Evolutionary conservation across 331 rosid species (phyloP), one percentile per base, ranked within the genome.

Genomic region (Pyracantha coccinea): DNA sequence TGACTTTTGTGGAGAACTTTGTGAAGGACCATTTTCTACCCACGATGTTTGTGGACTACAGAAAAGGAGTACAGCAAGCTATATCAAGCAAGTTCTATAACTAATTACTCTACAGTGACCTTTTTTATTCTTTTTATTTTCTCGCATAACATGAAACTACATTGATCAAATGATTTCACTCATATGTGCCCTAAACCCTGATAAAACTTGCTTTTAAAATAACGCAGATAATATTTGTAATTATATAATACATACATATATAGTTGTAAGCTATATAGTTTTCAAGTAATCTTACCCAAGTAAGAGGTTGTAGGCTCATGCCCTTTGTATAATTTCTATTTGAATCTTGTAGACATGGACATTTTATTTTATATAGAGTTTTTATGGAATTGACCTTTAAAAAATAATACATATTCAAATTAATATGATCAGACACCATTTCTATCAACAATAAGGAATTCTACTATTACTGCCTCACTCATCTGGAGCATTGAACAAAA

Each of bases 11-110:
- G 92, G 99, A 95, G 89, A 95, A 95, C 78, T 92, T 95, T 77
- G 97, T 95, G 77, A 95, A 95, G 89, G 99, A 95, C 84, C 99
- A 88, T 76, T 95, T 95, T 69, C 81, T 95, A 75, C 99, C 99
- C 33, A 92, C 97, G 44, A 90, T 95, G 97, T 95, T 92, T 73
- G 99, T 95, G 73, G 99, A 95, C 88, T 95, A 95, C 88, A 86
- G 99, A 80, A 95, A 95, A 84, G 85, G 97, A 73, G 97, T 95
- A 72, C 99, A 95, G 63, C 99, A 95, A 84, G 99, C 99, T 82
- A 95, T 95, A 85, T 95, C 99, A 86, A 95, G 99, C 86, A 92
- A 90, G 97, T 92, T 82, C 85, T 73, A 47, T 66, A 69, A 80
- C 83, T 85, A 24, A 23, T 20, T 20, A 31, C 57, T 79, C 53